phyloP scores from a whole-genome alignment of 163 green algal genomes.

The Volvox carteri region DNA sequence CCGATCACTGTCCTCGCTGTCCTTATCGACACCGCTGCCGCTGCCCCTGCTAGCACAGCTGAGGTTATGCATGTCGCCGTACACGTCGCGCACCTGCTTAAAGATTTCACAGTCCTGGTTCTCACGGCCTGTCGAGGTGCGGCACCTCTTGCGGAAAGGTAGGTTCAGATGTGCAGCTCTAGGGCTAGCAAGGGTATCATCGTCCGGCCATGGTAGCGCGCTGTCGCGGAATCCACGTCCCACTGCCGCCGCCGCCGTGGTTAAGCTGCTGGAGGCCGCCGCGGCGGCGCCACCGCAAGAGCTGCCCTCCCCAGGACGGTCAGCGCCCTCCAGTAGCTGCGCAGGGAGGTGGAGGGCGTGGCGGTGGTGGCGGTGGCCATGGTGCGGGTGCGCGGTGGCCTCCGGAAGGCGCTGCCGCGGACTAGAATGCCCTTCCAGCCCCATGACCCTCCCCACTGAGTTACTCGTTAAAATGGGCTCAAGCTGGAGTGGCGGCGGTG shows the following conservation, averaged over 20 bases:
- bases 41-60: neutral
- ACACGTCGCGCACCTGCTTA: neutral
- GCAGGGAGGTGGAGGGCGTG: too few species aligned
- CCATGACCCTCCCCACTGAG: too few species aligned
- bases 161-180: neutral
- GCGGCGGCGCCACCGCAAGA: too few species aligned
- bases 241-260: neutral
- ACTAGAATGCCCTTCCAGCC: too few species aligned
- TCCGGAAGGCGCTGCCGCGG: too few species aligned
- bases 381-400: too few species aligned
- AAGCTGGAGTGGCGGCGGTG: too few species aligned
- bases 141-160: neutral
- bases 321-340: too few species aligned
- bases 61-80: neutral
- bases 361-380: too few species aligned
- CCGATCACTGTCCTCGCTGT: neutral
- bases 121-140: neutral
- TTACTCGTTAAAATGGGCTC: too few species aligned
- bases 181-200: neutral
- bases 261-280: too few species aligned
- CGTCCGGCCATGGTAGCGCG: neutral
- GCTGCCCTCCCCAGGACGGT: too few species aligned
- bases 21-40: neutral
- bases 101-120: neutral
- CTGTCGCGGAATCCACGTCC: neutral